These are phyloP conservation scores for Candida coquimbonensis DNA, from an alignment of 805 yeast species.

Conservation along the genomic window DNA sequence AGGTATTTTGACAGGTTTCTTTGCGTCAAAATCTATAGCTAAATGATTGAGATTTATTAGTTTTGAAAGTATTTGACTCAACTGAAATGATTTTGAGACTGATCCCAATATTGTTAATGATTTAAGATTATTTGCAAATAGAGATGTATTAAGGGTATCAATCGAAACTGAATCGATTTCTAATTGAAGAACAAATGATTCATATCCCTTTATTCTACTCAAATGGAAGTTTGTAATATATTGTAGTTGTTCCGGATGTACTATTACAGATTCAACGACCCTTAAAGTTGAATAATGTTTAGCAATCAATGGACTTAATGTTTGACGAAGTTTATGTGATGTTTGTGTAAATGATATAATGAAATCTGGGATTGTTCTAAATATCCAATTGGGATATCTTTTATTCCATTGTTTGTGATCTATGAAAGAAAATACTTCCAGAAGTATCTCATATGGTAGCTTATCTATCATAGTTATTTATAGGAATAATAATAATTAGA, in stretches of 20 bases:
- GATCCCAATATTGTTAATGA: conserved; percentile 15
- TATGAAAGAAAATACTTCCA: background rate
- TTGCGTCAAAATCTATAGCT: conserved; percentile 3
- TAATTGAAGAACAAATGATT: conserved; percentile 7
- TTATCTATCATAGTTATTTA: background rate
- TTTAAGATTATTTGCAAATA: conserved; percentile 2
- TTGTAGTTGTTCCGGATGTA: background rate
- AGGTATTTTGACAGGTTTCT: background rate
- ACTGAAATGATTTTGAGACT: background rate
- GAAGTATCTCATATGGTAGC: conserved; percentile 10
- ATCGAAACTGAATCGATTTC: background rate
- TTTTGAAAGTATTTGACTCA: background rate
- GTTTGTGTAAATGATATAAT: conserved; percentile 8
- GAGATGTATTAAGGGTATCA: background rate
- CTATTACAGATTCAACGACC: conserved; percentile 4
- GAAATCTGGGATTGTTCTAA: conserved; percentile 1
- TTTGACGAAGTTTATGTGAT: conserved; percentile 7
- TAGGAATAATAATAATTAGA: too few species aligned
- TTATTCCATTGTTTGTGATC: background rate
- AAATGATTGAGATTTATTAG: conserved; percentile 6
- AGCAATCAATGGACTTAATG: conserved; percentile 4
- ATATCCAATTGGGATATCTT: conserved; percentile 10
- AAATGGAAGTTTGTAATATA: background rate
- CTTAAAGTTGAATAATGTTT: conserved; percentile 11
- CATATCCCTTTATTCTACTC: background rate